Percentiles rank a stretch among this genome's conserved stretches.
phyloP scores from a whole-genome alignment of 805 yeast species.

The Blastobotrys terrestris region DNA sequence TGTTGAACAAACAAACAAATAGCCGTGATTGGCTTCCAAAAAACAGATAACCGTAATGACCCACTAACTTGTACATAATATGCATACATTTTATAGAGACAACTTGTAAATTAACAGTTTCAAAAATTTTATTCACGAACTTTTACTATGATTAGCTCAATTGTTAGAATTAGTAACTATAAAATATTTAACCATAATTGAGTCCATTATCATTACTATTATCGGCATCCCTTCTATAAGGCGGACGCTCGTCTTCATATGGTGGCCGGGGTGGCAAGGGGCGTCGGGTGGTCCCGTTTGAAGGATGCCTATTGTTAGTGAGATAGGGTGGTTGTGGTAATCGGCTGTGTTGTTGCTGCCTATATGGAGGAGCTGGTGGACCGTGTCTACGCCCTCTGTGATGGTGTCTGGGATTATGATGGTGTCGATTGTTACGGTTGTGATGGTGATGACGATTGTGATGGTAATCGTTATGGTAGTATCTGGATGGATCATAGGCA shows the following conservation, averaged over 20 bases:
- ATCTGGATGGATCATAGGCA: background rate
- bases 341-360: background rate
- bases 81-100: background rate
- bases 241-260: constrained; percentile 7
- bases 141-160: background rate
- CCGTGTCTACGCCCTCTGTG: background rate
- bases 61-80: background rate
- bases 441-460: constrained; percentile 2
- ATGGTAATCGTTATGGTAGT: constrained; percentile 1
- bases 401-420: background rate
- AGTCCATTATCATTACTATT: background rate
- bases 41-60: background rate
- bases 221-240: constrained; percentile 6
- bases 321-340: constrained; percentile 7
- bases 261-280: background rate
- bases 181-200: constrained; percentile 4
- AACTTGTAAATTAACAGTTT: background rate
- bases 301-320: constrained; percentile 1
- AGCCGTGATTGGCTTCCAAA: background rate
- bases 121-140: too few relatives aligned
- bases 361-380: constrained; percentile 8
- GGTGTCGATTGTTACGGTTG: background rate
- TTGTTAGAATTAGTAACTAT: background rate
- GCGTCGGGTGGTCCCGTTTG: background rate
- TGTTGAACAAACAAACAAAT: background rate